These are phyloP conservation scores for Harrya chromipes DNA, from an alignment of 768 basidiomycete species.

Conservation along the genomic window DNA sequence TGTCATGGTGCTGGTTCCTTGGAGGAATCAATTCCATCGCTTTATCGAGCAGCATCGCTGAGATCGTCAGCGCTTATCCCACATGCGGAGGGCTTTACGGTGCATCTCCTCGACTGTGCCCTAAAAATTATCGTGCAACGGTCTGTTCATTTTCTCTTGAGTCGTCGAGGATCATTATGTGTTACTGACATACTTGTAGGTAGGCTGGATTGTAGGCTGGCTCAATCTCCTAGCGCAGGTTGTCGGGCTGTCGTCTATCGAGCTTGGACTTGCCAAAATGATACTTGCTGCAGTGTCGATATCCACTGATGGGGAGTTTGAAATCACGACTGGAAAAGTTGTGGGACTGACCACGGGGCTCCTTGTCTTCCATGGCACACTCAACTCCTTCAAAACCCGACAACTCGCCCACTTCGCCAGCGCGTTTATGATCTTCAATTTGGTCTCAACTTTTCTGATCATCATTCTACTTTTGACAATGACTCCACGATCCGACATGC, in stretches of 20 bases:
- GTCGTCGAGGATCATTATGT: background rate
- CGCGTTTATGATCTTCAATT: slow-evolving; percentile 44
- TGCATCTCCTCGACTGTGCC: slow-evolving; percentile 74
- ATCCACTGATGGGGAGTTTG: slow-evolving; percentile 30
- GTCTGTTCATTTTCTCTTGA: slow-evolving; percentile 31
- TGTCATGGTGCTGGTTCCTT: slow-evolving; percentile 38
- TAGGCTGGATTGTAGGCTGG: slow-evolving; percentile 34
- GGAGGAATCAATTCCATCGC: slow-evolving; percentile 28
- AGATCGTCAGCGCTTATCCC: slow-evolving; percentile 32
- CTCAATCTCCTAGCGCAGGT: slow-evolving; percentile 28
- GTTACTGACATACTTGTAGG: slow-evolving; percentile 7
- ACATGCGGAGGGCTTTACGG: slow-evolving; percentile 48
- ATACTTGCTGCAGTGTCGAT: slow-evolving; percentile 30
- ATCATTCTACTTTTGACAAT: slow-evolving; percentile 41
- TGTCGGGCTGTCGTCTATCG: slow-evolving; percentile 32
- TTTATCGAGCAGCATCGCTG: slow-evolving; percentile 29
- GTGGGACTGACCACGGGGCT: slow-evolving; percentile 41
- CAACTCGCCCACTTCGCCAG: slow-evolving; percentile 32
- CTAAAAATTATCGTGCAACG: slow-evolving; percentile 58
- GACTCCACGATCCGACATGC: slow-evolving; percentile 51
- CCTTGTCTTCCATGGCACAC: slow-evolving; percentile 39
- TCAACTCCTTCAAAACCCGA: slow-evolving; percentile 44
- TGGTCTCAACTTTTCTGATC: slow-evolving; percentile 40
- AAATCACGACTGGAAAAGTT: slow-evolving; percentile 37
- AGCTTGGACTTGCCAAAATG: slow-evolving; percentile 36